These are phyloP conservation scores for Cardamine occulta DNA, from an alignment of 345 rosid genomes.

Conservation along the genomic window DNA sequence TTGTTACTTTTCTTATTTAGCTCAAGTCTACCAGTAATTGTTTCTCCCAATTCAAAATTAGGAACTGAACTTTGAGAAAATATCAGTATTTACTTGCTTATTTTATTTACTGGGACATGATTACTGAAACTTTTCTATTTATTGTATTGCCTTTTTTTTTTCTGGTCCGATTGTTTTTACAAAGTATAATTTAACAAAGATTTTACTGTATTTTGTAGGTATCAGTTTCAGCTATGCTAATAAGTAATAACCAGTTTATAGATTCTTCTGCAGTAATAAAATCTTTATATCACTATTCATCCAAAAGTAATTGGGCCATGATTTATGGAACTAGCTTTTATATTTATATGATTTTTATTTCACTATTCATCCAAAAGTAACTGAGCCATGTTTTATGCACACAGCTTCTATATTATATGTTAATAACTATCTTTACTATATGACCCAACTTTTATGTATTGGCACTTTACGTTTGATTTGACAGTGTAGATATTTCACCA, in stretches of 20 bases:
- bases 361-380: slow-evolving; percentile 20
- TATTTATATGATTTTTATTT: neutral
- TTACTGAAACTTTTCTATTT: too few species aligned
- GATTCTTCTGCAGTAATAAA: neutral
- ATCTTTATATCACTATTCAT: slow-evolving; percentile 21
- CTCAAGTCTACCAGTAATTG: neutral
- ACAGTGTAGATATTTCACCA: neutral
- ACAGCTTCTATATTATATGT: neutral
- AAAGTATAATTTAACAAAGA: slow-evolving; percentile 63
- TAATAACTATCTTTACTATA: neutral
- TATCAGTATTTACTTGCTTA: neutral
- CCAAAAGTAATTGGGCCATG: neutral
- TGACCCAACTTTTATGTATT: slow-evolving; percentile 1
- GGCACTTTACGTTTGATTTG: neutral
- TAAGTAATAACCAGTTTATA: neutral
- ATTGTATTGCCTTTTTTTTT: slow-evolving; percentile 9
- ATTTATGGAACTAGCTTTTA: slow-evolving; percentile 13
- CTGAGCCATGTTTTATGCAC: slow-evolving; percentile 16
- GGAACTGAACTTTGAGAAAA: too few species aligned
- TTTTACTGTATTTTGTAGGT: neutral
- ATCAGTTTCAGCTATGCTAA: slow-evolving; percentile 20
- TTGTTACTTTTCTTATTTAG: neutral
- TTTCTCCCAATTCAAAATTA: neutral
- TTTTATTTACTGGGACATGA: too few species aligned
- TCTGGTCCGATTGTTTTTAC: slow-evolving; percentile 64